Evolutionary conservation across 1,284 basidiomycete genomes (phyloP).

Genomic region (Ganoderma lingzhi): DNA sequence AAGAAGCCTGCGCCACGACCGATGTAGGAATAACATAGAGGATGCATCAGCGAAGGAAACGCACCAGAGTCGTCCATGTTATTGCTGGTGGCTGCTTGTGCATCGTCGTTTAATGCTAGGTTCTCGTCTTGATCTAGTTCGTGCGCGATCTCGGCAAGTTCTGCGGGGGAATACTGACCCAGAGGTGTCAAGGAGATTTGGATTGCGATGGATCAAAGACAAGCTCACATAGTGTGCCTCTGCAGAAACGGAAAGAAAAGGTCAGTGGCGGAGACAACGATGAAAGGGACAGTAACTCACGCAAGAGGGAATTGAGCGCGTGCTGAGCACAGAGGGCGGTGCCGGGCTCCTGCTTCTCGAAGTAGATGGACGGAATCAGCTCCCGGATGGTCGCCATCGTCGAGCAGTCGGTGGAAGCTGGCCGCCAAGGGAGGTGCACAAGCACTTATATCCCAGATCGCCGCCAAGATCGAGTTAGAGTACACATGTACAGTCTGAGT

Average conservation of each 20-base stretch:
- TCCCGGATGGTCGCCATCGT: constrained; percentile 65
- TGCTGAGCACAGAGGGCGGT: constrained; percentile 91
- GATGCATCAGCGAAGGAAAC: constrained; percentile 31
- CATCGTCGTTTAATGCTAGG: constrained; percentile 53
- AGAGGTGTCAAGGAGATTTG: constrained; percentile 32
- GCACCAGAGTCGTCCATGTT: constrained; percentile 90
- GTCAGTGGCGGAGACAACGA: constrained; percentile 52
- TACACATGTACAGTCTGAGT: neutral
- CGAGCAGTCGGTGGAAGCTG: neutral
- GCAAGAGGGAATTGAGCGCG: constrained; percentile 82
- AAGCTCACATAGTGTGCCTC: constrained; percentile 75
- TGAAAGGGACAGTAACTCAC: constrained; percentile 58
- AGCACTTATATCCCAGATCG: neutral
- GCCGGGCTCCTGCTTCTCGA: constrained; percentile 80
- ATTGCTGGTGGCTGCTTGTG: constrained; percentile 53
- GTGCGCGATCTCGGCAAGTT: constrained; percentile 70
- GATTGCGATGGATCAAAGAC: constrained; percentile 9
- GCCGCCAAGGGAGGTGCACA: neutral
- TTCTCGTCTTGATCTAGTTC: constrained; percentile 36
- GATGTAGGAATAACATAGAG: neutral
- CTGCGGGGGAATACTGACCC: constrained; percentile 81
- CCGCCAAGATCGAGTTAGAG: constrained; percentile 8
- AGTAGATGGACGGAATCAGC: constrained; percentile 70
- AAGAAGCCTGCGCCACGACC: constrained; percentile 71
- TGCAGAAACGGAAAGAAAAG: constrained; percentile 47